phyloP scores from a whole-genome alignment of 352 stramenopile species.

The Pythium dissimile region DNA sequence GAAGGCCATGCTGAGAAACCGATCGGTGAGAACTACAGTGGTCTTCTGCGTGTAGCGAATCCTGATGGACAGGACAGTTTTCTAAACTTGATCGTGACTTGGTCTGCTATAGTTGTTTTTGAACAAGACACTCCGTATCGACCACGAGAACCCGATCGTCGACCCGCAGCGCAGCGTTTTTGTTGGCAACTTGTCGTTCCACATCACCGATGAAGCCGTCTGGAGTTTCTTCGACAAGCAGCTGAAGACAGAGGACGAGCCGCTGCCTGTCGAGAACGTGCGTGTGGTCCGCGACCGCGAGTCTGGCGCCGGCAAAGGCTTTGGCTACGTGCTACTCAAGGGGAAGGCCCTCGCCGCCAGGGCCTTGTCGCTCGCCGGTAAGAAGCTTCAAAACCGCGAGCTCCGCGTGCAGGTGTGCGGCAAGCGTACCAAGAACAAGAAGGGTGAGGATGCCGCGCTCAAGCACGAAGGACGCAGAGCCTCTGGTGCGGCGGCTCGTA shows the following conservation, averaged over 20 bases:
- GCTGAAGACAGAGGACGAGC: constrained; percentile 64
- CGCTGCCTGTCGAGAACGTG: constrained; percentile 76
- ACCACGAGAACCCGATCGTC: constrained; percentile 54
- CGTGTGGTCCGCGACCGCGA: constrained; percentile 86
- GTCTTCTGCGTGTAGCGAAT: too few relatives aligned
- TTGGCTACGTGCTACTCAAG: constrained; percentile 89
- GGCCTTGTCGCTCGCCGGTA: constrained; percentile 58
- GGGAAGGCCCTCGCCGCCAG: constrained; percentile 59
- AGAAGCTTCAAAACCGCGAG: constrained; percentile 66
- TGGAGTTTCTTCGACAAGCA: constrained; percentile 68
- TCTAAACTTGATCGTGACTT: neutral
- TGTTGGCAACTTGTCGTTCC: constrained; percentile 88
- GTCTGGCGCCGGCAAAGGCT: constrained; percentile 90
- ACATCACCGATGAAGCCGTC: constrained; percentile 75
- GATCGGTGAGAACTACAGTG: constrained; percentile 59
- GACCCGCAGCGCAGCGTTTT: constrained; percentile 88
- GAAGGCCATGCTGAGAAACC: constrained; percentile 66
- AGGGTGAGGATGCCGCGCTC: constrained; percentile 43
- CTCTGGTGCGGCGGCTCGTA: constrained; percentile 52
- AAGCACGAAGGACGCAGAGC: constrained; percentile 61
- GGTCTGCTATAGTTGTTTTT: constrained; percentile 41
- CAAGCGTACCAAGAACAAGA: constrained; percentile 83
- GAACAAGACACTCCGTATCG: constrained; percentile 62
- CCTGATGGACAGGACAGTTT: too few relatives aligned
- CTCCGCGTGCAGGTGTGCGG: constrained; percentile 77